Evolutionary conservation across 108 stramenopile genomes (phyloP).

Genomic region (Stephanodiscus minutulus): DNA sequence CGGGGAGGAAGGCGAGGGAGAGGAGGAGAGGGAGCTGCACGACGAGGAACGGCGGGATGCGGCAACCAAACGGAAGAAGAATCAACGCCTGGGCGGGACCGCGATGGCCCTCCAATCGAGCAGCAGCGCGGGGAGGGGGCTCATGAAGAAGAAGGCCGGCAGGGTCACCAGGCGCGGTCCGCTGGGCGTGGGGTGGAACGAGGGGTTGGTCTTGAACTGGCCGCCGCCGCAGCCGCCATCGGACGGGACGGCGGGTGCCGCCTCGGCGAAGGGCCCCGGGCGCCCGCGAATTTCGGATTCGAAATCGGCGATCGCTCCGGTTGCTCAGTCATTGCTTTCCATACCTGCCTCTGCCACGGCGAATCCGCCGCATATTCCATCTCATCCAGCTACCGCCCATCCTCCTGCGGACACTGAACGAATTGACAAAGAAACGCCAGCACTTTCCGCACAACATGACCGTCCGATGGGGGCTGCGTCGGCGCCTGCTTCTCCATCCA

Average conservation of each 20-base stretch:
- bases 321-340: not conserved
- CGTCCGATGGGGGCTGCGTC: not conserved
- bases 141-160: constrained; percentile 45
- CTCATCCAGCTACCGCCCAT: not conserved
- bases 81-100: constrained; percentile 22
- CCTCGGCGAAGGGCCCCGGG: not conserved
- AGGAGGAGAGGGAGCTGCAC: constrained; percentile 56
- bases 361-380: not conserved
- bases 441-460: not conserved
- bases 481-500: constrained; percentile 3
- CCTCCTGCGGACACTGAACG: not conserved
- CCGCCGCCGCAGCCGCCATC: not conserved
- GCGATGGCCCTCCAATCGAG: constrained; percentile 4
- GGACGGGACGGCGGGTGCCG: not conserved
- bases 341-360: not conserved
- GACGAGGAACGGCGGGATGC: constrained; percentile 50
- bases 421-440: not conserved
- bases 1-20: constrained; percentile 55
- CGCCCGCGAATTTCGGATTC: constrained; percentile 6
- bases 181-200: constrained; percentile 74
- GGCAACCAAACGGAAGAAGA: constrained; percentile 29
- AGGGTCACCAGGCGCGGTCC: constrained; percentile 46
- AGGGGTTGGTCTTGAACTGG: constrained; percentile 82
- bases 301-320: constrained; percentile 1
- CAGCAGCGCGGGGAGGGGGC: constrained; percentile 50